Conservation (phyloP, 1,139 yeast genomes). For the Starmera stellimalicola region DNA sequence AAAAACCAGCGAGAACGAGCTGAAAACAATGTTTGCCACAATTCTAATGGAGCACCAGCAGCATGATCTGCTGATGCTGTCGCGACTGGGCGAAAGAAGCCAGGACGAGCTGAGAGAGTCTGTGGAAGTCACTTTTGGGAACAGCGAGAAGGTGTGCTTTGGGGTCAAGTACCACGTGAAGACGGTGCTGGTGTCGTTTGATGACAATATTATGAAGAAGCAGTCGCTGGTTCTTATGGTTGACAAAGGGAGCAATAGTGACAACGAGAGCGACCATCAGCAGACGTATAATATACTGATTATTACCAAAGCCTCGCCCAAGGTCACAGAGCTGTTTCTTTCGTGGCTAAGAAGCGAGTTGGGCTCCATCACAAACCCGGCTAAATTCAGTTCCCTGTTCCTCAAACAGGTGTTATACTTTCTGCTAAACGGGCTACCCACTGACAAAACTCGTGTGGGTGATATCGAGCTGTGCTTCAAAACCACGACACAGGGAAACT, state of each 20-base stretch:
- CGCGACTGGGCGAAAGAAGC: slow-evolving; percentile 5
- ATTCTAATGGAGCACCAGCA: background rate
- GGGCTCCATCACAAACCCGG: slow-evolving; percentile 17
- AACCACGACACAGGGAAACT: slow-evolving; percentile 6
- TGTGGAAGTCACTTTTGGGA: slow-evolving; percentile 7
- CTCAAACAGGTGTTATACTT: slow-evolving; percentile 18
- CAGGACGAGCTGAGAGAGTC: slow-evolving; percentile 10
- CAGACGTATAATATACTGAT: slow-evolving; percentile 11
- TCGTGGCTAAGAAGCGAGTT: slow-evolving; percentile 19
- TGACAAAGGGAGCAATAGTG: background rate
- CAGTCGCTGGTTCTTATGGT: slow-evolving; percentile 12
- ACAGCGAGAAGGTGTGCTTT: slow-evolving; percentile 1
- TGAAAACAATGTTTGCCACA: background rate
- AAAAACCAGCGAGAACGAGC: background rate
- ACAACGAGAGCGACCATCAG: background rate
- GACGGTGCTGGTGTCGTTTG: slow-evolving; percentile 8
- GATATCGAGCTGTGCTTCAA: slow-evolving; percentile 14
- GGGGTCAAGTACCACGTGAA: slow-evolving; percentile 4
- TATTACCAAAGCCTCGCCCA: slow-evolving; percentile 10
- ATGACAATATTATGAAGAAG: slow-evolving; percentile 11
- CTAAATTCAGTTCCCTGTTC: slow-evolving; percentile 14
- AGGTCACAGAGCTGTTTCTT: slow-evolving; percentile 9
- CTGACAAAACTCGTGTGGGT: slow-evolving; percentile 11
- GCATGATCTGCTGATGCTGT: background rate
- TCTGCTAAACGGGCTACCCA: slow-evolving; percentile 12